Evolutionary conservation across 352 stramenopile genomes (phyloP).

Genomic region (Phytophthora nicotianae): DNA sequence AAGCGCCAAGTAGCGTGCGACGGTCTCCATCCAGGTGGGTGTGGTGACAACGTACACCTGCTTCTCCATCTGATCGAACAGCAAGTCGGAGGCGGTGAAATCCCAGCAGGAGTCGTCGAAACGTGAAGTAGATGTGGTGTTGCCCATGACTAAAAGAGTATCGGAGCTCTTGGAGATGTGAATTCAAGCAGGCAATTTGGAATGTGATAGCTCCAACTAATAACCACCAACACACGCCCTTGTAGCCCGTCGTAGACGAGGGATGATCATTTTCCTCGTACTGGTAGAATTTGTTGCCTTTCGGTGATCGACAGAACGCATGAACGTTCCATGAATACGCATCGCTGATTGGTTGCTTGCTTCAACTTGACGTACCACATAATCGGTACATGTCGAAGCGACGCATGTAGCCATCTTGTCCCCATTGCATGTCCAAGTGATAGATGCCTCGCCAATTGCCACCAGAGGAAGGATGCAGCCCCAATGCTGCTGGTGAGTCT

Average conservation of each 20-base stretch:
- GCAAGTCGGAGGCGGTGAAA: constrained; percentile 24
- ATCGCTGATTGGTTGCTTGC: constrained; percentile 24
- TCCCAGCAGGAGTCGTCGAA: constrained; percentile 3
- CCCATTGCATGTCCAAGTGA: constrained; percentile 6
- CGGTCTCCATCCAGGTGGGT: constrained; percentile 10
- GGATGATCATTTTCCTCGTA: constrained; percentile 22
- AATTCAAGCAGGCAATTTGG: constrained; percentile 34
- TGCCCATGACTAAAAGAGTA: constrained; percentile 44
- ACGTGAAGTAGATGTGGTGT: constrained; percentile 39
- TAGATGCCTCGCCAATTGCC: constrained; percentile 19
- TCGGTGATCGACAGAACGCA: constrained; percentile 17
- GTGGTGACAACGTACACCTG: constrained; percentile 15
- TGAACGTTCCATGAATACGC: constrained; percentile 27
- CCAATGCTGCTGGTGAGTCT: background rate
- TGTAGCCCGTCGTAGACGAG: background rate
- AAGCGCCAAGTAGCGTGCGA: constrained; percentile 13
- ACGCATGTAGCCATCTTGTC: constrained; percentile 30
- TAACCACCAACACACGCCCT: too few species aligned
- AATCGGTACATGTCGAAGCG: constrained; percentile 24
- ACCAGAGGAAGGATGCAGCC: background rate
- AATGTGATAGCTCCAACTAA: constrained; percentile 32
- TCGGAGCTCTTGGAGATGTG: constrained; percentile 14
- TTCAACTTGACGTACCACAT: constrained; percentile 29
- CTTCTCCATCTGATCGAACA: constrained; percentile 33
- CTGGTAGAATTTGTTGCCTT: constrained; percentile 24